These are phyloP conservation scores for Schizopora paradoxa DNA, from an alignment of 1,284 basidiomycete genomes.

Conservation along the genomic window DNA sequence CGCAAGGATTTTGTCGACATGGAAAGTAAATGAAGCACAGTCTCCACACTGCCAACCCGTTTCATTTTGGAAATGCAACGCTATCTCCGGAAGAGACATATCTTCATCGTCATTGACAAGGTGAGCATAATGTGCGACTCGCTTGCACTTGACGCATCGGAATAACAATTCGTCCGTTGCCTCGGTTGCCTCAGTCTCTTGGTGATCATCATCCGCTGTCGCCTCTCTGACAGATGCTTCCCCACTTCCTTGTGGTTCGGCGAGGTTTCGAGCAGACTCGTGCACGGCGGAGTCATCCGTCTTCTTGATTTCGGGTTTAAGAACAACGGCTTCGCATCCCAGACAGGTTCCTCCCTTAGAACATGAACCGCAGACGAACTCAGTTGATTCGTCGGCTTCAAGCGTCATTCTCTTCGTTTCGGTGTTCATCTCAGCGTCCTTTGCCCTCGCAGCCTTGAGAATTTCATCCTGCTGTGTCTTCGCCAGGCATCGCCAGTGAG, in stretches of 20 bases:
- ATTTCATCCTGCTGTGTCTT: conserved; percentile 67
- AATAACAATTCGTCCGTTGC: conserved; percentile 53
- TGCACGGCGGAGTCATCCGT: conserved; percentile 14
- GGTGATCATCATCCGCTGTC: conserved; percentile 11
- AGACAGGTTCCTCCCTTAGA: conserved; percentile 73
- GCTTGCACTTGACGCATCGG: conserved; percentile 76
- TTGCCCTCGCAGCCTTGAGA: conserved; percentile 49
- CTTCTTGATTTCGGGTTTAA: conserved; percentile 38
- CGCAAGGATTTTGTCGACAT: conserved; percentile 83
- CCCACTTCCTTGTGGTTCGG: conserved; percentile 31
- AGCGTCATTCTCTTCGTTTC: conserved; percentile 35
- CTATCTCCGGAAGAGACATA: conserved; percentile 41
- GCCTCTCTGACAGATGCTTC: conserved; percentile 22
- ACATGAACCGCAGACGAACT: conserved; percentile 77
- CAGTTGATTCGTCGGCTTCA: conserved; percentile 56
- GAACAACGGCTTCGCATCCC: conserved; percentile 58
- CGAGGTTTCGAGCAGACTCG: too few relatives aligned
- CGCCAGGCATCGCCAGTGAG: conserved; percentile 79
- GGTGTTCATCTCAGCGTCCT: conserved; percentile 28
- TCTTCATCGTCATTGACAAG: conserved; percentile 37
- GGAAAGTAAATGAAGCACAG: conserved; percentile 68
- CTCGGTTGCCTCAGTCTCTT: conserved; percentile 19
- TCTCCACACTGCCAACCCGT: conserved; percentile 75
- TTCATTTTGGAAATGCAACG: conserved; percentile 55
- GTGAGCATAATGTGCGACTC: conserved; percentile 76